Conservation (phyloP, 768 basidiomycete species). For the Amanita fuliginea region DNA sequence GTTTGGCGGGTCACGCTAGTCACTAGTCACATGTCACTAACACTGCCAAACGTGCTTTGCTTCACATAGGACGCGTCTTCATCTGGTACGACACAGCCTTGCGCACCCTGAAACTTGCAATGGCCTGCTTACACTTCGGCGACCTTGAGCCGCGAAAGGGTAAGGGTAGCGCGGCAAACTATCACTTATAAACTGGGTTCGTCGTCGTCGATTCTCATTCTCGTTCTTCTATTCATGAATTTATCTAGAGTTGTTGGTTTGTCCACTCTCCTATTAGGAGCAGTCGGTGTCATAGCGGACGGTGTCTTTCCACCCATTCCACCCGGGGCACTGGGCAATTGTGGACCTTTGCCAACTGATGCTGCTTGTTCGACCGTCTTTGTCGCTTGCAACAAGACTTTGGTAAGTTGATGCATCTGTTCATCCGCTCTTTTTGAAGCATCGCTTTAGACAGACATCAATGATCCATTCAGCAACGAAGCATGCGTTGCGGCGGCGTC, state of each 20-base stretch:
- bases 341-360: slow-evolving; percentile 6
- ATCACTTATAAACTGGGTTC: not conserved
- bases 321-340: not conserved
- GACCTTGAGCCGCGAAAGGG: too few relatives aligned
- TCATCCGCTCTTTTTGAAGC: not conserved
- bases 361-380: slow-evolving; percentile 7
- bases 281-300: not conserved
- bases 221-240: not conserved
- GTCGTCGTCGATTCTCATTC: not conserved
- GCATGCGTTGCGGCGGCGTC: slow-evolving; percentile 9
- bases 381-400: slow-evolving; percentile 7
- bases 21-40: too few relatives aligned
- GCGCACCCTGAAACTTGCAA: too few relatives aligned
- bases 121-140: too few relatives aligned
- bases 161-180: not conserved
- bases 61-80: too few relatives aligned
- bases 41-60: too few relatives aligned
- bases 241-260: not conserved
- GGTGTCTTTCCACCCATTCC: slow-evolving; percentile 8
- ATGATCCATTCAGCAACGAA: slow-evolving; percentile 6
- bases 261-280: not conserved
- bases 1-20: too few relatives aligned
- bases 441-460: not conserved
- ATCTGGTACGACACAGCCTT: too few relatives aligned
- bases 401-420: not conserved